Base-by-base conservation (phyloP, 164 flowering plant genomes). In the Cinnamomum chago region DNA sequence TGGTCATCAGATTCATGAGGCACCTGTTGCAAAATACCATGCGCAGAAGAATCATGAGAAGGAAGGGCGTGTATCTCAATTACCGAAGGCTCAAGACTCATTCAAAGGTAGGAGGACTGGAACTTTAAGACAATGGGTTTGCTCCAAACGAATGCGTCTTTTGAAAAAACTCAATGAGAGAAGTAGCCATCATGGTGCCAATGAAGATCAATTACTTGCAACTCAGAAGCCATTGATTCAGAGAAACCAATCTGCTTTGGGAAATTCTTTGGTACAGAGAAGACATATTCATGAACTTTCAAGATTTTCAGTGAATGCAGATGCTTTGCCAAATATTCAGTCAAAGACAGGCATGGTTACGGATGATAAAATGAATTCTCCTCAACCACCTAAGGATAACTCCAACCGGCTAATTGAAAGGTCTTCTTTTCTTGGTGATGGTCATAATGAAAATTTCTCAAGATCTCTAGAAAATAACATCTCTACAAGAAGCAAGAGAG, bases 131-230 rank as follows among this genome's bases (percentile, higher is more conserved):
- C 83, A 65, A 58, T 87, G 94, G 92, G 85, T 76, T 18, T 76
- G 91, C 78, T 87, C 92, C 51, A 89, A 85, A 80, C 76, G 91
- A 68, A 83, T 83, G 25, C 83, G 83, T 58, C 75, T 82, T 22
- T 75, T 77, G 28, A 87, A 84, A 79, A 90, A 86, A 79, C 22
- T 68, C 9, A 77, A 72, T 20, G 67, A 58, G 52, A 80, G 78
- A 72, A 83, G 66, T 62, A 72, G 65, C 18, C 71, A 55, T 68
- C 83, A 70, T 30, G 81, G 65, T 71, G 51, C 73, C 15, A 71
- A 67, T 55, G 60, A 5, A 71, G 72, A 72, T 79, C 58, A 77
- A 65, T 72, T 79, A 40, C 77, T 64, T 72, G 27, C 58, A 65
- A n/a, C 77, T 67, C 74, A n/a, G 68, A 78, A 79, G 66, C 69